Conservation (phyloP, 2,329 filamentous ascomycete genomes). For the Oidium heveae region DNA sequence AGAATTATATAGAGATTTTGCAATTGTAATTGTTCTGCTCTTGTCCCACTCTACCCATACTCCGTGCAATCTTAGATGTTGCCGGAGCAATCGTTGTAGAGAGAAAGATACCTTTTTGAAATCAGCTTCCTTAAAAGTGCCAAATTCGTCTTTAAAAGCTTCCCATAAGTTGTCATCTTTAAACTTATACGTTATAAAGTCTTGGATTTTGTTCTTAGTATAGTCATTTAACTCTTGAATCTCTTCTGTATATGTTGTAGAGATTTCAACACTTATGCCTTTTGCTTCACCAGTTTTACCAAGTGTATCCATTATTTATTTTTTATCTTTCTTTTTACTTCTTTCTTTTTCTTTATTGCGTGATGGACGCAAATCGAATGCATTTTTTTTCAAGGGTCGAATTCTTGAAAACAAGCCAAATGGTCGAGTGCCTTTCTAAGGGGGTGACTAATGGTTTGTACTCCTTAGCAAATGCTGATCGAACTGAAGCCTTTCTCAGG, state of each 20-base stretch:
- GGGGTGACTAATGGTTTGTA: background rate
- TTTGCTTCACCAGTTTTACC: background rate
- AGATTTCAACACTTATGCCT: background rate
- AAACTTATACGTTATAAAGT: background rate
- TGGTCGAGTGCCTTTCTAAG: background rate
- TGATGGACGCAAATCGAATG: too few relatives aligned
- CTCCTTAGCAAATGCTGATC: background rate
- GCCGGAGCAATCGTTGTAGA: background rate
- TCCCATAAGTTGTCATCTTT: background rate
- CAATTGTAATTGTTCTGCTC: background rate
- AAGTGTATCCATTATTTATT: background rate
- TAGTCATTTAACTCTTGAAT: background rate
- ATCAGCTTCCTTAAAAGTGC: background rate
- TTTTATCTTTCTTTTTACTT: background rate
- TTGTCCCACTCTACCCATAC: background rate
- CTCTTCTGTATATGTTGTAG: background rate
- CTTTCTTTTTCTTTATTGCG: background rate
- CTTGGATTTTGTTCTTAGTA: background rate
- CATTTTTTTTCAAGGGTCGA: background rate
- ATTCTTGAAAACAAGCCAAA: background rate
- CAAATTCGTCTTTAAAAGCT: background rate
- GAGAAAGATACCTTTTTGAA: background rate
- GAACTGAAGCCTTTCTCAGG: background rate
- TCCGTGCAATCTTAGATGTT: background rate
- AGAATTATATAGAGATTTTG: background rate